phyloP scores from a whole-genome alignment of 2,329 filamentous ascomycete species.

The Didymella keratinophila region DNA sequence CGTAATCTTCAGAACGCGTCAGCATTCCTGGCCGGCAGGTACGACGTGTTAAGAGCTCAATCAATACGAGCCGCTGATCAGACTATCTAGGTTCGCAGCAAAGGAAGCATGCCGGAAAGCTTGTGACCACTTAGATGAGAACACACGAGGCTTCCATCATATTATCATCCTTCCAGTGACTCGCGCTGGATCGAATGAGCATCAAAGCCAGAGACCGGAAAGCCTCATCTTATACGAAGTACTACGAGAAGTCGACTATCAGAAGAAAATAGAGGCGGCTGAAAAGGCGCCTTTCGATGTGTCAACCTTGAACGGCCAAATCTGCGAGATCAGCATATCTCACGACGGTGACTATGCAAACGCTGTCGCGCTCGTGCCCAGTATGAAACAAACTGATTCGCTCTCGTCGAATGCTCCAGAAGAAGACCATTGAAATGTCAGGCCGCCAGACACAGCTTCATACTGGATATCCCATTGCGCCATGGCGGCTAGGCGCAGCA shows the following conservation, averaged over 20 bases:
- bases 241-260: slow-evolving; percentile 6
- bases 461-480: background rate
- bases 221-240: slow-evolving; percentile 38
- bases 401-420: background rate
- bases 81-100: slow-evolving; percentile 55
- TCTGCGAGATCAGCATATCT: slow-evolving; percentile 79
- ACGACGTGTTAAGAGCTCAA: slow-evolving; percentile 1
- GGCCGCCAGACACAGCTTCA: background rate
- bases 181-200: slow-evolving; percentile 1
- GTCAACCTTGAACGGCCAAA: slow-evolving; percentile 51
- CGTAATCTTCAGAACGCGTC: slow-evolving; percentile 30
- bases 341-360: slow-evolving; percentile 86
- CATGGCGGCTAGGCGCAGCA: background rate
- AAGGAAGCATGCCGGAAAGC: slow-evolving; percentile 61
- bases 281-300: background rate
- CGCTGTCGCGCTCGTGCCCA: slow-evolving; percentile 68
- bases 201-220: slow-evolving; percentile 32
- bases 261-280: background rate
- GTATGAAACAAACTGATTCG: slow-evolving; percentile 5
- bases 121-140: slow-evolving; percentile 36
- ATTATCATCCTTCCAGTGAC: slow-evolving; percentile 50
- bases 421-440: background rate
- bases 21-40: slow-evolving; percentile 49
- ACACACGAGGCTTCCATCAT: slow-evolving; percentile 42
- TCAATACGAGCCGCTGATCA: slow-evolving; percentile 1